Conservation (phyloP, 768 basidiomycete genomes). For the Pholiota molesta region DNA sequence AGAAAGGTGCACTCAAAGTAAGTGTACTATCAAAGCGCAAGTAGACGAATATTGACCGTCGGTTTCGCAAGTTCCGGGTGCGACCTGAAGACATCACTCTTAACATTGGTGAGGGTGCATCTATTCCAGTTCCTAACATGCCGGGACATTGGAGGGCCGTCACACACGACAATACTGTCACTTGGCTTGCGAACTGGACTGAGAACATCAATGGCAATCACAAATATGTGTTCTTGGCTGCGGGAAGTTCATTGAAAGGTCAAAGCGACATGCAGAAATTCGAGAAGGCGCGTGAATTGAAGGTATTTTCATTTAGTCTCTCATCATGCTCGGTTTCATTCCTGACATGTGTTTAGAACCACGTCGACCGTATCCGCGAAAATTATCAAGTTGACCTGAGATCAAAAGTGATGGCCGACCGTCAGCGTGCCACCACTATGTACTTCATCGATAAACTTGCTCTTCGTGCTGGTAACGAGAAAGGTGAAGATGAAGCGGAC, state of each 20-base stretch:
- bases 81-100: conserved; percentile 94
- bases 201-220: conserved; percentile 96
- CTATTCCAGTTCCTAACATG: conserved; percentile 86
- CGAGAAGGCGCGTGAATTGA: conserved; percentile 95
- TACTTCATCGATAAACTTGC: conserved; percentile 98
- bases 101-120: conserved; percentile 82
- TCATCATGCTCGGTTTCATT: conserved; percentile 3
- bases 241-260: conserved; percentile 97
- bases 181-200: conserved; percentile 99
- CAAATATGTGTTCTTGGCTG: conserved; percentile 98
- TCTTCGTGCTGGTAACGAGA: conserved; percentile 98
- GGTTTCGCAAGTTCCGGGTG: conserved; percentile 68
- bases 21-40: conserved; percentile 20
- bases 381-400: conserved; percentile 87
- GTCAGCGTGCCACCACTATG: conserved; percentile 98
- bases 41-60: conserved; percentile 9
- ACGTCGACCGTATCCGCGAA: conserved; percentile 88
- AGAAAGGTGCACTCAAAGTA: conserved; percentile 95
- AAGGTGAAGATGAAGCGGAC: conserved; percentile 99
- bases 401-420: conserved; percentile 90
- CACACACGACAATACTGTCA: conserved; percentile 93
- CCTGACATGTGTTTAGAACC: conserved; percentile 52
- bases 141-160: conserved; percentile 91
- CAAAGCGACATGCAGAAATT: conserved; percentile 98
- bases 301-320: conserved; percentile 51